Conservation (phyloP, 169 alveolate genomes). For the Neospora caninum region DNA sequence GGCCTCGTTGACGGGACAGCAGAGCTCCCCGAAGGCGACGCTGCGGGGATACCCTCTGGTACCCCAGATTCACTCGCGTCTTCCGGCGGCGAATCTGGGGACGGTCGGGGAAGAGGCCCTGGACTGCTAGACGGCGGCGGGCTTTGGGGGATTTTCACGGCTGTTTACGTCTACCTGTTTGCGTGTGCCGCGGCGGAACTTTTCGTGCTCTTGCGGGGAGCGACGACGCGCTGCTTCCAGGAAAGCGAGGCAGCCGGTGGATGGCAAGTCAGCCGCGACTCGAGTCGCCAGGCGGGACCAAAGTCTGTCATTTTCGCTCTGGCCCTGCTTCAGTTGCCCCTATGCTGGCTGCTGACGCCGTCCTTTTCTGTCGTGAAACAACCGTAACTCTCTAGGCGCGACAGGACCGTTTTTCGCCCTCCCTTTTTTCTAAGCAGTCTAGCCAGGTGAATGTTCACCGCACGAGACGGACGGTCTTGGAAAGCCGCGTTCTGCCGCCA, state of each 20-base stretch:
- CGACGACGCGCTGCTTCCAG: background rate
- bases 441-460: no score
- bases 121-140: background rate
- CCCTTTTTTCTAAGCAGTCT: no score
- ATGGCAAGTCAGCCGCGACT: slow-evolving; percentile 20
- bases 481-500: no score
- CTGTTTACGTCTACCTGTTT: background rate
- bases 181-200: slow-evolving; percentile 56
- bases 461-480: no score
- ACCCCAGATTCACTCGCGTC: background rate
- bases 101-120: background rate
- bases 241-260: background rate
- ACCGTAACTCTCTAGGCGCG: background rate
- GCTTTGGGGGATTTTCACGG: background rate
- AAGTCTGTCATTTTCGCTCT: background rate
- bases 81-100: background rate
- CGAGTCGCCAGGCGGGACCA: slow-evolving; percentile 22
- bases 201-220: background rate
- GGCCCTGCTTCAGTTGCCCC: slow-evolving; percentile 20
- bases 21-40: background rate
- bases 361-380: background rate
- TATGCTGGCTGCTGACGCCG: slow-evolving; percentile 41
- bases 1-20: background rate
- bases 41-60: background rate
- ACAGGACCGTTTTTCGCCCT: background rate